Evolutionary conservation across 306 rosid species (phyloP), one percentile per base, ranked within the genome.

Genomic region (Fragaria nilgerrensis): DNA sequence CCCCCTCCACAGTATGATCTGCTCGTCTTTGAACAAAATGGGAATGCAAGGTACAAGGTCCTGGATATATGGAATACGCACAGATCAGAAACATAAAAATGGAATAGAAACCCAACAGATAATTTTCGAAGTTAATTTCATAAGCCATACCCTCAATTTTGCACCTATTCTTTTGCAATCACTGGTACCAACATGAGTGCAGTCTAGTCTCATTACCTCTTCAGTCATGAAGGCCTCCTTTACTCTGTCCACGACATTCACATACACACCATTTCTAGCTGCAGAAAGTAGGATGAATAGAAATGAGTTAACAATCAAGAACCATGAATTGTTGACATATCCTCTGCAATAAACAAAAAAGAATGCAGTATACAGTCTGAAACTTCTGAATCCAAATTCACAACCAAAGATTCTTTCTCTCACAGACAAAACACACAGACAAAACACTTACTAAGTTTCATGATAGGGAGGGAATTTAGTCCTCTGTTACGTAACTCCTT

Each of bases 261-360:
- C 96, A 85, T 89, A 95, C 48, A 89, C 97, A 37, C 96, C 98
- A 43, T 95, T 95, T 82, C 98, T 92, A 9, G 98, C 98, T 94
- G 85, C 76, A 81, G 69, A 47, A 37, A 37, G 73, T 62, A 86
- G 4, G 63, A 11, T 56, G 61, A 71, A n/a, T 76, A 55, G 72
- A 63, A 63, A 79, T 48, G 11, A 7, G 63, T 44, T 14, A 41
- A 75, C 34, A 3, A 50, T 23, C 37, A 39, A 9, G 44, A 70
- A 74, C 13, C 76, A 79, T 74, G 39, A 48, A 61, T 10, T 68
- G 37, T 45, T 49, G 25, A 25, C 36, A 41, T 32, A 49, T 9
- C n/a, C n/a, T n/a, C n/a, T n/a, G n/a, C n/a, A n/a, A n/a, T n/a
- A n/a, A n/a, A n/a, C n/a, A n/a, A n/a, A n/a, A n/a, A n/a, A n/a